phyloP scores from a whole-genome alignment of 1,139 yeast genomes.

The Zygosaccharomyces sapae region DNA sequence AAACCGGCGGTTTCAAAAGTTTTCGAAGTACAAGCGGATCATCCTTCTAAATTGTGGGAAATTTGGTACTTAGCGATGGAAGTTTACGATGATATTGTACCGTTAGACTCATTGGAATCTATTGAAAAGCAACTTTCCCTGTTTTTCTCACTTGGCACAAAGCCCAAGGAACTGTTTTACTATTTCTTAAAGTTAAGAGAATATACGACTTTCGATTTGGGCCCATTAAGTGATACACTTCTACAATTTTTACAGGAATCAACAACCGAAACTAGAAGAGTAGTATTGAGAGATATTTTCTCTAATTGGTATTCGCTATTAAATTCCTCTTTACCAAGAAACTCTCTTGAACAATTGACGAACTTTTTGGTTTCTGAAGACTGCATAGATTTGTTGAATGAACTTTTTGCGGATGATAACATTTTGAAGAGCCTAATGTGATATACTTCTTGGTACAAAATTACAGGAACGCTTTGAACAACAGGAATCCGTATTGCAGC shows the following conservation, averaged over 20 bases:
- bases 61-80: conserved; percentile 46
- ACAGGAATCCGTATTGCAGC: conserved; percentile 5
- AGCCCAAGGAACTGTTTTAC: conserved; percentile 36
- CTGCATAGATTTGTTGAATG: conserved; percentile 19
- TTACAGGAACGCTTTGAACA: conserved; percentile 15
- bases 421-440: conserved; percentile 45
- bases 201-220: conserved; percentile 35
- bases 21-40: conserved; percentile 23
- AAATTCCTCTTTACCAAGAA: conserved; percentile 37
- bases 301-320: conserved; percentile 57
- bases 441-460: conserved; percentile 30
- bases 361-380: conserved; percentile 15
- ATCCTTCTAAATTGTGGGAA: conserved; percentile 41
- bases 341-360: conserved; percentile 17
- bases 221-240: conserved; percentile 31
- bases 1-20: conserved; percentile 25
- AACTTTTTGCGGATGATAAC: conserved; percentile 27
- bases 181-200: conserved; percentile 50
- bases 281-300: conserved; percentile 36
- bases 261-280: conserved; percentile 7
- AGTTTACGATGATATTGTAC: conserved; percentile 44
- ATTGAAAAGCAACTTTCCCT: conserved; percentile 9
- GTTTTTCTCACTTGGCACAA: conserved; percentile 3
- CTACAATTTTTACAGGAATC: conserved; percentile 28
- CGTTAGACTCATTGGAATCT: conserved; percentile 21